phyloP scores from a whole-genome alignment of 805 yeast species.

The Ogataea dorogensis region DNA sequence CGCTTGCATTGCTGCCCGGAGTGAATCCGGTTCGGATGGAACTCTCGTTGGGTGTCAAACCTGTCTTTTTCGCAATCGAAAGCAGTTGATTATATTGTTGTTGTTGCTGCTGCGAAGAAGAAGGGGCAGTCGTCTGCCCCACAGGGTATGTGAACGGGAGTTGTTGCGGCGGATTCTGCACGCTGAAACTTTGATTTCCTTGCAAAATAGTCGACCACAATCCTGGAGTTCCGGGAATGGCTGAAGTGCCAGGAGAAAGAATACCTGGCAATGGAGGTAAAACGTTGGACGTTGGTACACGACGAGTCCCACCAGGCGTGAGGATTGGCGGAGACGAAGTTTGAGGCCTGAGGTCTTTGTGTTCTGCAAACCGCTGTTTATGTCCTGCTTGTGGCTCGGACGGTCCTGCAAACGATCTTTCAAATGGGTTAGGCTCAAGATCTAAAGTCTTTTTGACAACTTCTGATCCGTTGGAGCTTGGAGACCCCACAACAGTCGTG shows the following conservation, averaged over 20 bases:
- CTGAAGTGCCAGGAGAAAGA: constrained; percentile 44
- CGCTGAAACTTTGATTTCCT: constrained; percentile 29
- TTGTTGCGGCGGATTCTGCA: constrained; percentile 13
- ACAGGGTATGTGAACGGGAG: constrained; percentile 11
- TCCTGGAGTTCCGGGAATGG: constrained; percentile 53
- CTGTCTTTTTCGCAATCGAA: constrained; percentile 43
- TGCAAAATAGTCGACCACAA: constrained; percentile 48
- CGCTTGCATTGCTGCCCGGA: constrained; percentile 53
- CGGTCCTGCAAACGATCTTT: constrained; percentile 69
- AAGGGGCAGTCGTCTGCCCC: constrained; percentile 13
- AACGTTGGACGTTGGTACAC: constrained; percentile 29
- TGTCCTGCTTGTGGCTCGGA: constrained; percentile 14
- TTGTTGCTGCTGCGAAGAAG: constrained; percentile 21
- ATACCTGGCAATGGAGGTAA: constrained; percentile 48
- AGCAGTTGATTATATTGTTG: constrained; percentile 25
- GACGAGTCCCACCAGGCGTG: constrained; percentile 53
- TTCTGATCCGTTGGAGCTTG: constrained; percentile 11
- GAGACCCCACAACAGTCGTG: constrained; percentile 7
- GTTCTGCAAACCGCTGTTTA: constrained; percentile 26
- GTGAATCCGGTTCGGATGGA: constrained; percentile 69
- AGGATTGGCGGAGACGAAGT: constrained; percentile 44
- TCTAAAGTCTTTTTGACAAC: constrained; percentile 27
- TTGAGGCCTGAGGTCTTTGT: constrained; percentile 24
- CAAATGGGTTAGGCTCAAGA: constrained; percentile 92
- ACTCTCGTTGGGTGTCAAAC: constrained; percentile 76